Conservation (phyloP, 2,329 filamentous ascomycete species). For the Fusarium sp. region DNA sequence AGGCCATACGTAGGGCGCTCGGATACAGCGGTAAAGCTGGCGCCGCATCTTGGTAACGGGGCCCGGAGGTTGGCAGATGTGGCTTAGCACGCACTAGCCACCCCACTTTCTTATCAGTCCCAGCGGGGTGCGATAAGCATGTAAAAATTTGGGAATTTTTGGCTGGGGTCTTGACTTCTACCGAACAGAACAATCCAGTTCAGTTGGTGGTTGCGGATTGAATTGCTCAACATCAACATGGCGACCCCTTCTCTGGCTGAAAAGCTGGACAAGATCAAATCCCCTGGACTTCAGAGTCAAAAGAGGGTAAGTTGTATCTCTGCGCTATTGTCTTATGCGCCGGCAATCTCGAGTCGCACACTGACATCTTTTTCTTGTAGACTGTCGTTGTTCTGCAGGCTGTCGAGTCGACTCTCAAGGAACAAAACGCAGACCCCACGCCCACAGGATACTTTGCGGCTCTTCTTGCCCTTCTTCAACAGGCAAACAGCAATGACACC, state of each 20-base stretch:
- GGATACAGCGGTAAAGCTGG: slow-evolving; percentile 48
- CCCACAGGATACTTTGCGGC: slow-evolving; percentile 96
- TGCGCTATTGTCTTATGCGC: not conserved
- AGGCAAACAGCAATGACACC: slow-evolving; percentile 75
- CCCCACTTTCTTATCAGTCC: slow-evolving; percentile 40
- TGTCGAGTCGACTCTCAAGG: slow-evolving; percentile 90
- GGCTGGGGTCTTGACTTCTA: slow-evolving; percentile 41
- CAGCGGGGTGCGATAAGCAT: slow-evolving; percentile 48
- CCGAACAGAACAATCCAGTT: slow-evolving; percentile 48
- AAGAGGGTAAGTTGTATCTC: slow-evolving; percentile 75
- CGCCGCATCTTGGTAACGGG: slow-evolving; percentile 41
- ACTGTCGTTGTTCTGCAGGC: slow-evolving; percentile 88
- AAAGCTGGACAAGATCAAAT: slow-evolving; percentile 97
- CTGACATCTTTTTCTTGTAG: slow-evolving; percentile 55
- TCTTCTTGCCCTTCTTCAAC: slow-evolving; percentile 86
- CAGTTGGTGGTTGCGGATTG: slow-evolving; percentile 43
- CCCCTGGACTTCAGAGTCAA: slow-evolving; percentile 94
- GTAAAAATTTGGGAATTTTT: slow-evolving; percentile 48
- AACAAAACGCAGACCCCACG: slow-evolving; percentile 84
- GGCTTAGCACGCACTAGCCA: slow-evolving; percentile 24
- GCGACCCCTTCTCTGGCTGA: slow-evolving; percentile 72
- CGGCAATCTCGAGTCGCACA: slow-evolving; percentile 20
- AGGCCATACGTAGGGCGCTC: slow-evolving; percentile 12
- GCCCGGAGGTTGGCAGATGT: slow-evolving; percentile 15
- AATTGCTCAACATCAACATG: slow-evolving; percentile 55